Evolutionary conservation across 805 yeast genomes (phyloP), one percentile per base, ranked within the genome.

Genomic region (Saccharomycopsis sp.): DNA sequence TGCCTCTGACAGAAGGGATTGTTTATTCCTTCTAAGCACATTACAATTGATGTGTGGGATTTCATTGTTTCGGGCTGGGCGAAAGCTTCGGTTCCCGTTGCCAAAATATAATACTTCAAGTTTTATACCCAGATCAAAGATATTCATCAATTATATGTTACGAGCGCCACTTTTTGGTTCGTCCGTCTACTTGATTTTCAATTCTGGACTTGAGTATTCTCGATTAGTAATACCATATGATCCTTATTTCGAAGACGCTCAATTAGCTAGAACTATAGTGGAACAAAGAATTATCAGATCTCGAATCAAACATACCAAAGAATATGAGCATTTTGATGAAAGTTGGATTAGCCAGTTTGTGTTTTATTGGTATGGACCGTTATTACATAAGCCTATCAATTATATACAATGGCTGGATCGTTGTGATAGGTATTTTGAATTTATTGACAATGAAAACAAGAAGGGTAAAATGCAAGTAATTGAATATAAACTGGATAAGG

Each of bases 211-310:
- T 21, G 51, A 48, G 24, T 41, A 33, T 23, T 21, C 37, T 4
- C 24, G 51, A 14, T 29, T 48, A 17, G 19, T 28, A 1, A 19
- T 48, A 16, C 48, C 45, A 2, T 48, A 40, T 34, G 51, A 48
- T 29, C 48, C 51, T 3, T 44, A 27, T n/a, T 38, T 23, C 20
- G 51, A 44, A 35, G 50, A 38, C 4, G 50, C 50, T 5, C 35
- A 9, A 14, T 8, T 31, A 20, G 35, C 35, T 8, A 17, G 35
- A 9, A 31, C 11, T 8, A 6, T 31, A 20, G 14, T 31, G 5
- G 35, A 31, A 20, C 8, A 31, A 20, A 20, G 17, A 14, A 20
- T 9, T 7, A 31, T 31, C 7, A 17, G 35, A 8, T 7, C 19
- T 8, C 35, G 35, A 9, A 31, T 31, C 11, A 8, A 14, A 6